Percentiles rank a stretch among this genome's conserved stretches.
Conservation (phyloP, 805 yeast genomes). For the Candida pini region DNA sequence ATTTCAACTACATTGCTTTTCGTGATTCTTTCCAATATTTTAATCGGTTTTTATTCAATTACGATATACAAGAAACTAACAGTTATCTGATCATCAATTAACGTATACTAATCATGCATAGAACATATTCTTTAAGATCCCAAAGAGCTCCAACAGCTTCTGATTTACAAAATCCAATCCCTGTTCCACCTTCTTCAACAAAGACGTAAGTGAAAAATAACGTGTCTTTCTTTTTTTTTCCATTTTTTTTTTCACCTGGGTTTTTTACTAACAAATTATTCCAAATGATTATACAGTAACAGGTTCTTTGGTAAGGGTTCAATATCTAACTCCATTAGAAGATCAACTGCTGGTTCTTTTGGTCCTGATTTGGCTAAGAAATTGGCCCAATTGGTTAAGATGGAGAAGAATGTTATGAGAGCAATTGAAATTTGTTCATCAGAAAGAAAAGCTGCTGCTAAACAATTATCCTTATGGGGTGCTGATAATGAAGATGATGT, state of each 20-base stretch:
- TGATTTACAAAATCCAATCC: constrained; percentile 89
- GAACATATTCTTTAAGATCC: constrained; percentile 96
- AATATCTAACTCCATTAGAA: constrained; percentile 43
- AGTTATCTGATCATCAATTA: too few relatives aligned
- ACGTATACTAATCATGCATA: constrained; percentile 89
- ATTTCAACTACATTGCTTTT: too few relatives aligned
- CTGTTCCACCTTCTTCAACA: constrained; percentile 89
- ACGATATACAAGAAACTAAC: too few relatives aligned
- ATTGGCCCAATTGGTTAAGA: constrained; percentile 67
- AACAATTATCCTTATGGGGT: constrained; percentile 83
- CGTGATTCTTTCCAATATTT: too few relatives aligned
- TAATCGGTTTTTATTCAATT: too few relatives aligned
- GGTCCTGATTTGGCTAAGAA: constrained; percentile 79
- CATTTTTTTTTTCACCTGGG: not conserved
- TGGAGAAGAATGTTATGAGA: constrained; percentile 77
- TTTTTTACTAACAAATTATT: not conserved
- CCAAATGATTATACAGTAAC: too few relatives aligned
- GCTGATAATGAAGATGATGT: constrained; percentile 82
- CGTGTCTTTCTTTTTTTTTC: not conserved
- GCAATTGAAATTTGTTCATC: constrained; percentile 70
- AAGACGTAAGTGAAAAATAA: constrained; percentile 36
- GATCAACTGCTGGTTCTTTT: constrained; percentile 68
- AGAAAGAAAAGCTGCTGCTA: constrained; percentile 78
- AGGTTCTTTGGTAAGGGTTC: constrained; percentile 87
- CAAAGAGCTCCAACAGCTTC: constrained; percentile 96